Evolutionary conservation across 768 basidiomycete genomes (phyloP).

Genomic region (Tulasnella sp.): DNA sequence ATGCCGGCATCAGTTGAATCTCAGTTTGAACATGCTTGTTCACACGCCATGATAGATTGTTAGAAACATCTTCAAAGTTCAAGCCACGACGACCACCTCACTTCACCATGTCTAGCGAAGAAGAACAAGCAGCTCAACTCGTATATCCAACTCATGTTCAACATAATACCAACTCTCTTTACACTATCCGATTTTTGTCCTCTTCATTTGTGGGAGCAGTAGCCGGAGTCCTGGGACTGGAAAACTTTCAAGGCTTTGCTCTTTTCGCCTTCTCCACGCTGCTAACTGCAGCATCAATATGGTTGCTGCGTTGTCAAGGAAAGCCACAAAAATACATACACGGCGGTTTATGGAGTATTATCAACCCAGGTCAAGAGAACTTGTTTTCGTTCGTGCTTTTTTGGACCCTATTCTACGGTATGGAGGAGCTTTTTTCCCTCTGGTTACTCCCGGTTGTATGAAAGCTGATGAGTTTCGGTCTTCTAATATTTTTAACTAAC

Average conservation of each 20-base stretch:
- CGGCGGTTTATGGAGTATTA: constrained; percentile 51
- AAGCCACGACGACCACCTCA: neutral
- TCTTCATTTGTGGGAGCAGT: constrained; percentile 77
- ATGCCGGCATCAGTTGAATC: too few species aligned
- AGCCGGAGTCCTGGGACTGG: constrained; percentile 78
- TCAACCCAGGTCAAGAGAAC: constrained; percentile 83
- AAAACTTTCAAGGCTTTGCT: constrained; percentile 71
- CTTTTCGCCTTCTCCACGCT: constrained; percentile 59
- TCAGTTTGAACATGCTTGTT: too few species aligned
- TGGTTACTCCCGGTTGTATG: too few species aligned
- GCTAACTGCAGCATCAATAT: constrained; percentile 51
- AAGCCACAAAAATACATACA: constrained; percentile 48
- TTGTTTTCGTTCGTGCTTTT: constrained; percentile 80
- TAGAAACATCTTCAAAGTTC: too few species aligned
- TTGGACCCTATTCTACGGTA: constrained; percentile 91
- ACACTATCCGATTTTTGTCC: constrained; percentile 64
- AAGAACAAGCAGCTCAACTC: constrained; percentile 9
- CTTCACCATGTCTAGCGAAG: constrained; percentile 11
- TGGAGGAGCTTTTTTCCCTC: constrained; percentile 22
- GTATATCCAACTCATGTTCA: constrained; percentile 53
- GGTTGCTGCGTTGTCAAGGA: constrained; percentile 56
- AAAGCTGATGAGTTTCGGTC: too few species aligned
- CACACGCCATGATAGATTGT: too few species aligned
- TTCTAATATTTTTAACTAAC: too few species aligned
- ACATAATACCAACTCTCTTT: constrained; percentile 42